Conservation (phyloP, 495 filamentous ascomycete species). For the Pseudomonodictys pantanalensis region DNA sequence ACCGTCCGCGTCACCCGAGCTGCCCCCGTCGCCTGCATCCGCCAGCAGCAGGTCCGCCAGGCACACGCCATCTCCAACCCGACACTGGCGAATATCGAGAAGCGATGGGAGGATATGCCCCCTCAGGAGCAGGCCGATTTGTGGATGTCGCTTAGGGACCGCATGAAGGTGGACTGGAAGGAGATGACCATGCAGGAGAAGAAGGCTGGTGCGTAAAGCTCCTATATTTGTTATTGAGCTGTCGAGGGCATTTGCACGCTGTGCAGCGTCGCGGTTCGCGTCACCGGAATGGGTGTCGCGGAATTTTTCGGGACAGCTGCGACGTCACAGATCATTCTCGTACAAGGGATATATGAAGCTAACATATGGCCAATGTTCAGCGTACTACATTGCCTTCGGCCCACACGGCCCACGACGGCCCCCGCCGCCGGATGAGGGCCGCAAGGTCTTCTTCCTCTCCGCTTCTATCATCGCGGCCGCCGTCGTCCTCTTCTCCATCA, state of each 20-base stretch:
- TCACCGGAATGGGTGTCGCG: neutral
- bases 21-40: conserved; percentile 23
- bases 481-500: conserved; percentile 36
- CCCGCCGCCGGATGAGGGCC: conserved; percentile 75
- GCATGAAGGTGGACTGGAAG: conserved; percentile 96
- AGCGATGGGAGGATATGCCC: conserved; percentile 96
- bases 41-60: conserved; percentile 58
- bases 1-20: conserved; percentile 22
- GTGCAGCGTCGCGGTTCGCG: neutral
- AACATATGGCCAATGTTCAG: conserved; percentile 47
- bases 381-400: conserved; percentile 98
- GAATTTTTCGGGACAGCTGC: neutral
- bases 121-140: conserved; percentile 98
- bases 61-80: conserved; percentile 96
- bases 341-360: too few relatives aligned
- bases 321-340: too few relatives aligned
- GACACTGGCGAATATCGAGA: conserved; percentile 95
- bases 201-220: conserved; percentile 83
- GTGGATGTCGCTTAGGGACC: conserved; percentile 95
- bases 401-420: conserved; percentile 85
- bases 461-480: conserved; percentile 48
- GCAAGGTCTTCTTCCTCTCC: conserved; percentile 71
- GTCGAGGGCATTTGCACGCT: conserved; percentile 10
- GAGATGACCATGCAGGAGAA: conserved; percentile 94
- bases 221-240: conserved; percentile 8